phyloP scores from a whole-genome alignment of 768 basidiomycete genomes.

The Trametes meyenii region DNA sequence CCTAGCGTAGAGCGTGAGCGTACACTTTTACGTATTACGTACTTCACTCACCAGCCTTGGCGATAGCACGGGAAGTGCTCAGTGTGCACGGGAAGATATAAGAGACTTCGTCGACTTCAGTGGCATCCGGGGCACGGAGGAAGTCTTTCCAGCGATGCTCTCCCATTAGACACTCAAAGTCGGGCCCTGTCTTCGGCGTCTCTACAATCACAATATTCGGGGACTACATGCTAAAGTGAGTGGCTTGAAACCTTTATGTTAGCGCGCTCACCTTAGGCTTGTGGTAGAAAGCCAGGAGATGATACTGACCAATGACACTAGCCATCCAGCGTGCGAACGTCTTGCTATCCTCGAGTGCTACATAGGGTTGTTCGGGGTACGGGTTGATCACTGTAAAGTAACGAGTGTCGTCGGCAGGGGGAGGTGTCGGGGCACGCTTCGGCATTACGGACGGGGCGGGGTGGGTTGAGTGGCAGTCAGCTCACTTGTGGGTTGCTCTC shows the following conservation, averaged over 20 bases:
- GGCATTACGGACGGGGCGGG: constrained; percentile 35
- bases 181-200: constrained; percentile 34
- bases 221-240: constrained; percentile 34
- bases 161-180: constrained; percentile 43
- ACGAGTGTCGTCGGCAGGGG: constrained; percentile 45
- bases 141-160: constrained; percentile 47
- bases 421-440: constrained; percentile 43
- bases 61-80: constrained; percentile 40
- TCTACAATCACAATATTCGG: constrained; percentile 51
- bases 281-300: constrained; percentile 45
- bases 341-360: constrained; percentile 42
- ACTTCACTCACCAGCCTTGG: constrained; percentile 44
- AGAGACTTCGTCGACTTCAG: constrained; percentile 34
- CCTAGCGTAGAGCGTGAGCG: constrained; percentile 33
- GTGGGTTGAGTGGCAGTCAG: constrained; percentile 23
- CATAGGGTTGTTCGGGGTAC: constrained; percentile 45
- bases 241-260: neutral
- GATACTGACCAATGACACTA: constrained; percentile 41
- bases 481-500: neutral
- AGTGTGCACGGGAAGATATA: constrained; percentile 45
- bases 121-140: constrained; percentile 34
- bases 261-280: constrained; percentile 43
- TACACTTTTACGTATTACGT: no score
- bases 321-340: constrained; percentile 48
- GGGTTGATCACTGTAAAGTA: constrained; percentile 50